Base-by-base conservation (phyloP, 75 land plant genomes). In the Sequoia sempervirens region DNA sequence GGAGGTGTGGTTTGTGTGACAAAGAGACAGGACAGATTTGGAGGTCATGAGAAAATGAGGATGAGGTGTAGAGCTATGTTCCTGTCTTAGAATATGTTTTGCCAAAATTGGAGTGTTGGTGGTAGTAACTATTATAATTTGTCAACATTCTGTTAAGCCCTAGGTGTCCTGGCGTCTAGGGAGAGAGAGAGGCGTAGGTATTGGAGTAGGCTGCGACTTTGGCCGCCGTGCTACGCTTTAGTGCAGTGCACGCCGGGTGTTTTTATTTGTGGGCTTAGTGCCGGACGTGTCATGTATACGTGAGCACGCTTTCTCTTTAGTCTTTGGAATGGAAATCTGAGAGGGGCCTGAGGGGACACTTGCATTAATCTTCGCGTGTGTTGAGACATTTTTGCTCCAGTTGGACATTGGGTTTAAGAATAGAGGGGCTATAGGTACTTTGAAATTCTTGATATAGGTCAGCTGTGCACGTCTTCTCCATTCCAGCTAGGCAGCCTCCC, bases 201-300 rank as follows among this genome's bases (percentile, higher is more conserved):
- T 38, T 10, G 28, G 80, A 26, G 2, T 26, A 78, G 80, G 23
- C 80, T 41, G 26, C 47, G 50, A 46, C 50, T 78, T 45, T n/a
- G 73, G 73, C 12, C 37, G 73, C 34, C 73, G 73, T 70, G 73
- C 73, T 70, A 70, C 37, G 26, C 52, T 78, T 43, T 78, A 78
- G 80, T 78, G 80, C 80, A 78, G 46, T 78, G 80, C 28, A 78
- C 80, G 80, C 80, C 5, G 47, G 26, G 13, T 26, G 50, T 45
- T 45, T 32, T 17, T 12, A 50, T 50, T 50, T 50, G 13, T 50
- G 11, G 11, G 11, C 2, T 50, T 5, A 74, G 32, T 78, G 52
- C 28, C 11, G 28, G 50, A 23, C 80, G 80, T 78, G 80, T 78
- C 80, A 78, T 78, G 13, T n/a, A 43, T 78, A 40, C 80, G 80